Evolutionary conservation across 192 early-diverging fungal species (phyloP).

Genomic region (Linnemannia elongata): DNA sequence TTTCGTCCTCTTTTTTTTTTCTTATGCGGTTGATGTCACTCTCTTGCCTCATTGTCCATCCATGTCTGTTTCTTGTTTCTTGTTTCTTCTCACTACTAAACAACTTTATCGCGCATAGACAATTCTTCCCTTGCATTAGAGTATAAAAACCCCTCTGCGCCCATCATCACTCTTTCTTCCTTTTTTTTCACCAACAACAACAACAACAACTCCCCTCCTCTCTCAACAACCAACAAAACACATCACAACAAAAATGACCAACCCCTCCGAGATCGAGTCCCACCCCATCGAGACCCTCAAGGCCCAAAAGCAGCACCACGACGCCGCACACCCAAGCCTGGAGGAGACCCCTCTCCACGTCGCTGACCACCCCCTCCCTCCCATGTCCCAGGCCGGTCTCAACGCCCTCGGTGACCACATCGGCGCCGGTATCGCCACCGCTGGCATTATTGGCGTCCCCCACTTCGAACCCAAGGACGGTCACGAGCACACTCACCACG

Average conservation of each 20-base stretch:
- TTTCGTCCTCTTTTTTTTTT: neutral
- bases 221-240: neutral
- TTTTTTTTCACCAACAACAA: neutral
- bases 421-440: neutral
- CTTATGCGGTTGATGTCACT: conserved; percentile 1
- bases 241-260: neutral
- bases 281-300: neutral
- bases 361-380: neutral
- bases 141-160: neutral
- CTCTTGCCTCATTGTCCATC: neutral
- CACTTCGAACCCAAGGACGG: neutral
- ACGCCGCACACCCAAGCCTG: neutral
- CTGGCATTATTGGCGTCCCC: neutral
- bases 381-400: neutral
- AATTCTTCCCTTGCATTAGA: neutral
- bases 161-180: neutral
- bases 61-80: too few relatives aligned
- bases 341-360: neutral
- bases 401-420: neutral
- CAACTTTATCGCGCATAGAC: neutral
- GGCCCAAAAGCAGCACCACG: neutral
- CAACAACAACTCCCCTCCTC: neutral
- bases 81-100: neutral
- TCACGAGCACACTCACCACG: neutral
- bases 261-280: conserved; percentile 6